Percentiles rank a stretch among this genome's conserved stretches.
These are phyloP conservation scores for Simplicillium aogashimaense DNA, from an alignment of 2,329 filamentous ascomycete species.

Conservation along the genomic window DNA sequence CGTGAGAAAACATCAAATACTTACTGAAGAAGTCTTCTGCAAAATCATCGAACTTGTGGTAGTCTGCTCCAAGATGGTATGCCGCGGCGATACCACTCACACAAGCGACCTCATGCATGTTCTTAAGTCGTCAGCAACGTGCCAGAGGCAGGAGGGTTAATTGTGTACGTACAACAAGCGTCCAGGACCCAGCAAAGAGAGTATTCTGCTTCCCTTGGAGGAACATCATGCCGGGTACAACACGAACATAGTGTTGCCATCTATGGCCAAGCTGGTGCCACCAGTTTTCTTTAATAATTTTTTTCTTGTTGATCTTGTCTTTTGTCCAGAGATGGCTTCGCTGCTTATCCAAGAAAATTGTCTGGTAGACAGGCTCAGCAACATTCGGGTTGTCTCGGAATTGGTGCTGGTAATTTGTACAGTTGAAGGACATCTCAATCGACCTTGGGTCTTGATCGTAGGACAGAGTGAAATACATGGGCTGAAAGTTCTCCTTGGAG, in stretches of 20 bases:
- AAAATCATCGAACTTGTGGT: constrained; percentile 48
- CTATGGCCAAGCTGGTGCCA: constrained; percentile 59
- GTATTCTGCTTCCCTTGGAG: constrained; percentile 57
- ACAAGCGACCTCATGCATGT: constrained; percentile 61
- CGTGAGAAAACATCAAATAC: constrained; percentile 34
- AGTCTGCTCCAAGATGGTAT: constrained; percentile 56
- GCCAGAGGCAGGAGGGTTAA: background rate
- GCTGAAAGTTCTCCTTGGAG: constrained; percentile 40
- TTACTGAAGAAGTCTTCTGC: constrained; percentile 36
- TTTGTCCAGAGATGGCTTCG: constrained; percentile 48
- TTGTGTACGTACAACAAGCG: constrained; percentile 44
- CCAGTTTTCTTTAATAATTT: constrained; percentile 55
- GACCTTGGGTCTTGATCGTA: constrained; percentile 45
- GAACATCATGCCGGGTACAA: constrained; percentile 64
- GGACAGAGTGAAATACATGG: constrained; percentile 57
- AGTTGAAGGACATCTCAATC: constrained; percentile 65
- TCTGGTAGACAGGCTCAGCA: constrained; percentile 59
- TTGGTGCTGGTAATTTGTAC: constrained; percentile 66
- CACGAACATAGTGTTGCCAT: constrained; percentile 53
- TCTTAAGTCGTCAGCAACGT: constrained; percentile 28
- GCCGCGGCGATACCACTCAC: constrained; percentile 63
- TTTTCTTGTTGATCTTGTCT: constrained; percentile 45
- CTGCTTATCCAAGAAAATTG: constrained; percentile 53
- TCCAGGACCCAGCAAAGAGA: constrained; percentile 57
- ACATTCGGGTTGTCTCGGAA: constrained; percentile 33